Conservation (phyloP, 139 green algal genomes). For the Chlamydomonas sphaeroides region DNA sequence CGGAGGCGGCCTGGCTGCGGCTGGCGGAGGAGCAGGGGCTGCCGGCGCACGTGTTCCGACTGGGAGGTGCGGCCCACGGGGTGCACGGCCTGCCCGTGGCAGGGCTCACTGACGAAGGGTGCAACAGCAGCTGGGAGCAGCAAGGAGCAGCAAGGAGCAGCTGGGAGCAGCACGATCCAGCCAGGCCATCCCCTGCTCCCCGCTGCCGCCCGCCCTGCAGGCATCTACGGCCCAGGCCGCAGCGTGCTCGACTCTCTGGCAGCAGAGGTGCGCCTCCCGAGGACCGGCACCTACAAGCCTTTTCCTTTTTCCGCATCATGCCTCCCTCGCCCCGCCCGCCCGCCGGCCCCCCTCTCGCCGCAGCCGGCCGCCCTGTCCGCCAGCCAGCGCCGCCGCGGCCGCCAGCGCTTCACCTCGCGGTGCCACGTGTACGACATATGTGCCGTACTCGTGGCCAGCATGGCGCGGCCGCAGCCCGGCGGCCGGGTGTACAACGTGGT, state of each 20-base stretch:
- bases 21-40: slow-evolving; percentile 52
- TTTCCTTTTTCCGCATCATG: not conserved
- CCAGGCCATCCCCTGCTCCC: no score
- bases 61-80: slow-evolving; percentile 58
- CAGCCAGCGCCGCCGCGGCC: slow-evolving; percentile 50
- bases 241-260: slow-evolving; percentile 64
- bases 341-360: not conserved
- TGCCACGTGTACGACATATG: slow-evolving; percentile 87
- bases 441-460: slow-evolving; percentile 69
- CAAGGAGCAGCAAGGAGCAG: no score
- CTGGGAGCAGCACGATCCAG: no score
- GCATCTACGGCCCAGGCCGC: slow-evolving; percentile 79
- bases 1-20: slow-evolving; percentile 69
- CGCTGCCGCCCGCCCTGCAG: slow-evolving; percentile 26
- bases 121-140: no score
- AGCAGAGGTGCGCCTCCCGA: no score
- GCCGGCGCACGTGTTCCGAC: slow-evolving; percentile 74
- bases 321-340: not conserved
- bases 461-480: slow-evolving; percentile 41
- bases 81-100: no score
- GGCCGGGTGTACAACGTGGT: slow-evolving; percentile 82
- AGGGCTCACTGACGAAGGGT: no score
- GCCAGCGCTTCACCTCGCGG: slow-evolving; percentile 66
- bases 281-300: no score
- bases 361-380: not conserved